Evolutionary conservation across 495 filamentous ascomycete species (phyloP).

Genomic region (Lichenothelia convexa): DNA sequence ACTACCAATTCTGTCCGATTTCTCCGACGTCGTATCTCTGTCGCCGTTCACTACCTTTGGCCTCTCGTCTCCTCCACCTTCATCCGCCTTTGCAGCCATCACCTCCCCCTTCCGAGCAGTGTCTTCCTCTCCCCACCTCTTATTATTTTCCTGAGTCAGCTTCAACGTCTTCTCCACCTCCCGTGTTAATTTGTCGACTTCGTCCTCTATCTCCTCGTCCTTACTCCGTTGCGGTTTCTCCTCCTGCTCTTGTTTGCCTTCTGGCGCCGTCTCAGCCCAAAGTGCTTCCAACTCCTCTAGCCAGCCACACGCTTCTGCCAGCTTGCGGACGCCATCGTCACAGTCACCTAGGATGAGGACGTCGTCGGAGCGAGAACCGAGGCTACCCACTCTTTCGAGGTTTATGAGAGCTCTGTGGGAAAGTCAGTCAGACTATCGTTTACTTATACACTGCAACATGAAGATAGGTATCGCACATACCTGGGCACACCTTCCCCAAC

Average conservation of each 20-base stretch:
- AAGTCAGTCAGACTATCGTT: no score
- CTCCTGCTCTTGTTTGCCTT: conserved; percentile 13
- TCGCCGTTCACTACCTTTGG: neutral
- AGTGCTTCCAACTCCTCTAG: conserved; percentile 59
- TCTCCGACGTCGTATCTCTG: neutral
- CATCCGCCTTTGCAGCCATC: neutral
- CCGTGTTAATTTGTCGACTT: conserved; percentile 21
- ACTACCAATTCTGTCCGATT: neutral
- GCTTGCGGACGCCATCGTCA: conserved; percentile 64
- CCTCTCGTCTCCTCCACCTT: neutral
- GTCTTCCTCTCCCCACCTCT: conserved; percentile 9
- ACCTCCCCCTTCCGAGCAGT: neutral
- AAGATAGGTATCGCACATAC: no score
- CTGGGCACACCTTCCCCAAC: conserved; percentile 46
- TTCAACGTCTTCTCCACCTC: conserved; percentile 23
- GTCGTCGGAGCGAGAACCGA: conserved; percentile 62
- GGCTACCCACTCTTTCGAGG: conserved; percentile 58
- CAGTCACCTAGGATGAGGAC: conserved; percentile 59
- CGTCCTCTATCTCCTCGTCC: conserved; percentile 33
- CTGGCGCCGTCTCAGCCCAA: conserved; percentile 37
- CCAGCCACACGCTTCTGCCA: conserved; percentile 76
- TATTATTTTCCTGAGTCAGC: conserved; percentile 12
- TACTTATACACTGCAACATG: no score
- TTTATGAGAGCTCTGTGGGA: conserved; percentile 94
- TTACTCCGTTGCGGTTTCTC: conserved; percentile 15